A percentile compares a stretch with the other conserved stretches of the same genome.
Conservation (phyloP, 768 basidiomycete species). For the Lactifluus pinguis region DNA sequence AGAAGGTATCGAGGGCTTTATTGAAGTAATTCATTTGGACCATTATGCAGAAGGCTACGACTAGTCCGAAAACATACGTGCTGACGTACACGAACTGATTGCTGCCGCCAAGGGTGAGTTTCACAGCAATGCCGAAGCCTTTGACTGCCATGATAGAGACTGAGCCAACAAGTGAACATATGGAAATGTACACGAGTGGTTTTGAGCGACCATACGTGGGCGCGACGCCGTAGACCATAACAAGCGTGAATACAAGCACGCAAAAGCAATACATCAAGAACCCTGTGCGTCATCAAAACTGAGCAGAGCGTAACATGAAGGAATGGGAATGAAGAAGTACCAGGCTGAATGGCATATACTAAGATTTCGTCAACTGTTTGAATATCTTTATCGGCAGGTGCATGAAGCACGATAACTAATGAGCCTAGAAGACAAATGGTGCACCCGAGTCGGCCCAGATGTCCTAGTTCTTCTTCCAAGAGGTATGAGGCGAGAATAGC, state of each 20-base stretch:
- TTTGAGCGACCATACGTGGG: slow-evolving; percentile 83
- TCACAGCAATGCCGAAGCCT: slow-evolving; percentile 94
- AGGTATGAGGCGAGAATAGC: slow-evolving; percentile 92
- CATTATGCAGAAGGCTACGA: slow-evolving; percentile 76
- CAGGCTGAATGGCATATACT: slow-evolving; percentile 86
- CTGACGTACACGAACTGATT: slow-evolving; percentile 93
- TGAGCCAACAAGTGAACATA: slow-evolving; percentile 92
- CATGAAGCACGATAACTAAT: slow-evolving; percentile 90
- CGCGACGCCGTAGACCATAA: slow-evolving; percentile 81
- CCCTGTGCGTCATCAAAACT: slow-evolving; percentile 36
- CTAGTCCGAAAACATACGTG: slow-evolving; percentile 91
- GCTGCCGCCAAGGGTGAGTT: slow-evolving; percentile 84
- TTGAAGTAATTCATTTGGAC: slow-evolving; percentile 97
- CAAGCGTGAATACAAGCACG: slow-evolving; percentile 67
- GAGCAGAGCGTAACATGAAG: not conserved
- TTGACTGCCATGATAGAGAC: slow-evolving; percentile 99
- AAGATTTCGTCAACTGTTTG: slow-evolving; percentile 91
- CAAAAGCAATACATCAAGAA: slow-evolving; percentile 88
- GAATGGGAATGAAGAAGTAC: slow-evolving; percentile 34
- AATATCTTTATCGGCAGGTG: slow-evolving; percentile 91
- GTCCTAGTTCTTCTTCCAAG: slow-evolving; percentile 88
- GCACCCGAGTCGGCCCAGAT: slow-evolving; percentile 83
- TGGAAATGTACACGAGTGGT: slow-evolving; percentile 89
- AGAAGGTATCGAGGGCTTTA: slow-evolving; percentile 94
- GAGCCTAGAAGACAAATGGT: slow-evolving; percentile 79